Evolutionary conservation across 345 rosid genomes (phyloP), one percentile per base, ranked within the genome.

Genomic region (Pistacia vera): DNA sequence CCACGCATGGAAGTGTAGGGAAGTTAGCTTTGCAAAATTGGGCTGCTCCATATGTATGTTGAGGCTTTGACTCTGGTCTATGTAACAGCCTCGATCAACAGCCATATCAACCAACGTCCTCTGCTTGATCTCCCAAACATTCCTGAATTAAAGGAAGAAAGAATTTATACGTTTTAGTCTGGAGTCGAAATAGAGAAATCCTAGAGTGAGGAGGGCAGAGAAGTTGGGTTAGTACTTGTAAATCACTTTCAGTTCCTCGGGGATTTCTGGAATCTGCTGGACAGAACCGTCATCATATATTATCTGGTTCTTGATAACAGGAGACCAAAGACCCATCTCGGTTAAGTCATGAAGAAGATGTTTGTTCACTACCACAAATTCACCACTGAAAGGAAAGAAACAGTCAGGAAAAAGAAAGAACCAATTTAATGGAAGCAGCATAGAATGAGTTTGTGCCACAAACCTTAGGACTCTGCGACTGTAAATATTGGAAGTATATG

Each of bases 81-180:
- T 93, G 70, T 82, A 95, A 83, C 94, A 90, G 51, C 99, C 99
- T 78, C 97, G 93, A 84, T 92, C 93, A 52, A 83, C 95, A 20
- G 95, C 98, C 98, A 93, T 93, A 38, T 93, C 98, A 11, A 94
- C 98, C 79, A 94, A 58, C 0, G 90, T 91, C 88, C 77, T 92
- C 80, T 94, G 98, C 87, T 89, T 94, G 86, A 92, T 94, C 88
- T 94, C 98, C 98, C 98, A 94, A 9, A 94, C 98, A 48, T 97
- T 94, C 92, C 97, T 94, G 77, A 66, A 38, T 0, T 33, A 30
- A 30, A 68, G 3, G 54, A 63, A 44, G 70, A 63, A 1, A 38
- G 48, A 20, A 72, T 2, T 6, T 14, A 73, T 18, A 18, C 9
- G 28, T 48, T 3, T 81, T 46, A 76, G 77, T 57, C 17, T 46